Evolutionary conservation across 2,329 filamentous ascomycete species (phyloP).

Genomic region (Tolypocladium cylindrosporum): DNA sequence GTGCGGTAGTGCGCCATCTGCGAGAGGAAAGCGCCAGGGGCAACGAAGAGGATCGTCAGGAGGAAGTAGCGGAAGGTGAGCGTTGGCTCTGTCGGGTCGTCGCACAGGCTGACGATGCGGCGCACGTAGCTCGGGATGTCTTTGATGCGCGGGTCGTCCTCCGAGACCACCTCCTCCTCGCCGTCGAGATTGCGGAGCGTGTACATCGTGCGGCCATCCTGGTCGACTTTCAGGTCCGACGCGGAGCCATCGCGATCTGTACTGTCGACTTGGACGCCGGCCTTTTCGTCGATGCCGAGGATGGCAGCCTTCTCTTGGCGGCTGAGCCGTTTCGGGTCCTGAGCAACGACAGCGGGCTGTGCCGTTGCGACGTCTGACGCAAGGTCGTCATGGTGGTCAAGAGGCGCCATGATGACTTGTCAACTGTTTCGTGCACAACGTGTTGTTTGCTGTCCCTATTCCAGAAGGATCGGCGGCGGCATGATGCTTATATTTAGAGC

Average conservation of each 20-base stretch:
- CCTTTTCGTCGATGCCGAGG: conserved; percentile 6
- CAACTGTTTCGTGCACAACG: not conserved
- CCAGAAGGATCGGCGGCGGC: not conserved
- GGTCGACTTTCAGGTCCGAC: conserved; percentile 5
- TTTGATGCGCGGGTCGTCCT: conserved; percentile 39
- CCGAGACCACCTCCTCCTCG: conserved; percentile 21
- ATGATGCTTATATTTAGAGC: not conserved
- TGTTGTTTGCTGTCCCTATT: not conserved
- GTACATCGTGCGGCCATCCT: conserved; percentile 5
- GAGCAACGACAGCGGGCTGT: not conserved
- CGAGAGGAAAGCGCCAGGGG: conserved; percentile 46
- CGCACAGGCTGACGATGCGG: conserved; percentile 44
- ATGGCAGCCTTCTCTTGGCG: conserved; percentile 2
- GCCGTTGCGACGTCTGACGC: not conserved
- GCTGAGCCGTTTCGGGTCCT: not conserved
- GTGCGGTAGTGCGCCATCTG: conserved; percentile 47
- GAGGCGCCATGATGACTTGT: not conserved
- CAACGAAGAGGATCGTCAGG: conserved; percentile 42
- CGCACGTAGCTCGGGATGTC: conserved; percentile 42
- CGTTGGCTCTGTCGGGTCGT: conserved; percentile 44
- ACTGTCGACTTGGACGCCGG: not conserved
- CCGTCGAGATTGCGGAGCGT: conserved; percentile 9
- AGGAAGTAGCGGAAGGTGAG: conserved; percentile 52
- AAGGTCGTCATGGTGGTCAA: not conserved
- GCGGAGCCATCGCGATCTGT: not conserved